A percentile compares a stretch with the other conserved stretches of the same genome.
Evolutionary conservation across 352 stramenopile species (phyloP).

Genomic region (Phytophthora kernoviae): DNA sequence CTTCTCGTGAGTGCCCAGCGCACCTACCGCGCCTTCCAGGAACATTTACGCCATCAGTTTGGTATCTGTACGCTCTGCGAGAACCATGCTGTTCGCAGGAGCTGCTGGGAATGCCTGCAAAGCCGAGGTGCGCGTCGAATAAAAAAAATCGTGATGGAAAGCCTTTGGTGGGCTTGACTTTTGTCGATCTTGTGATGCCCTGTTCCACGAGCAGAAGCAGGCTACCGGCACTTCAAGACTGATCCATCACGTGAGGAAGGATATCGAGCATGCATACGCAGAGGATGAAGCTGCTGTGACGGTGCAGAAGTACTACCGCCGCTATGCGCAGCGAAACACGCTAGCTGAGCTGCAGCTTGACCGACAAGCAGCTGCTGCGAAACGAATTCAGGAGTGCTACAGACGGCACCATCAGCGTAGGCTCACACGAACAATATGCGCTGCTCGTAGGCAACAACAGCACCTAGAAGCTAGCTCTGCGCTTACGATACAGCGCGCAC

Average conservation of each 20-base stretch:
- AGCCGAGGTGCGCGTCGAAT: constrained; percentile 3
- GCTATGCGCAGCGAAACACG: constrained; percentile 46
- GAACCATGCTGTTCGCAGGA: constrained; percentile 35
- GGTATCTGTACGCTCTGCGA: constrained; percentile 53
- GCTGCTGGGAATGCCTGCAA: constrained; percentile 47
- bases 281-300: constrained; percentile 37
- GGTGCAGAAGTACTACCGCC: constrained; percentile 51
- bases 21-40: constrained; percentile 46
- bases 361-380: constrained; percentile 28
- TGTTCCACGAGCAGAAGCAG: constrained; percentile 35
- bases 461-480: constrained; percentile 23
- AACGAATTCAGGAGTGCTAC: constrained; percentile 47
- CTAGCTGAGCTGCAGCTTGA: constrained; percentile 24
- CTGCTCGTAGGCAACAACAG: constrained; percentile 28
- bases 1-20: constrained; percentile 36
- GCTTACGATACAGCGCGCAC: constrained; percentile 35
- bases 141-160: background rate
- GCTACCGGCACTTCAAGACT: constrained; percentile 10
- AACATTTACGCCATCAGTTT: constrained; percentile 13
- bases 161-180: constrained; percentile 23
- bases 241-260: constrained; percentile 18
- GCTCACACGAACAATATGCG: constrained; percentile 38
- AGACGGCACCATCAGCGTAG: constrained; percentile 36
- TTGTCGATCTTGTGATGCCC: constrained; percentile 51
- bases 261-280: constrained; percentile 29